phyloP scores from a whole-genome alignment of 2,329 filamentous ascomycete genomes.

The Colletotrichum coccodes region DNA sequence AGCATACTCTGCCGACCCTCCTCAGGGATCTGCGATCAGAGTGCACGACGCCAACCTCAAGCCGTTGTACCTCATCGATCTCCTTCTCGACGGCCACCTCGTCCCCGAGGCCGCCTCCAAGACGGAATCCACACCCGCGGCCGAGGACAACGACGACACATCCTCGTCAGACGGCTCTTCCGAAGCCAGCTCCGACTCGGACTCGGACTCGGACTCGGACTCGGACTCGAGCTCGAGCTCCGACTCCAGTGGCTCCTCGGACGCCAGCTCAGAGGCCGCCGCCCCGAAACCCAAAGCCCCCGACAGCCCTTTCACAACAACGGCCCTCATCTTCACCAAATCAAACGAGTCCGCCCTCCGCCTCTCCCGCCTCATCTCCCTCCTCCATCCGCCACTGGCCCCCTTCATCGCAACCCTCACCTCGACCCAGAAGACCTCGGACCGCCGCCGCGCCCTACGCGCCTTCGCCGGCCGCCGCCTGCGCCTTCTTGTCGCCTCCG shows the following conservation, averaged over 20 bases:
- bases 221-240: slow-evolving; percentile 28
- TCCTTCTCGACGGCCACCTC: slow-evolving; percentile 71
- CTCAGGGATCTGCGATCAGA: slow-evolving; percentile 75
- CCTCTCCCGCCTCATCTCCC: slow-evolving; percentile 79
- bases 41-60: slow-evolving; percentile 77
- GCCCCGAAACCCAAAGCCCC: slow-evolving; percentile 11
- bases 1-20: slow-evolving; percentile 68
- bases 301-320: slow-evolving; percentile 45
- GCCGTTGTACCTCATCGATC: slow-evolving; percentile 84
- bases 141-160: slow-evolving; percentile 39
- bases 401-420: slow-evolving; percentile 75
- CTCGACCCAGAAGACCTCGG: slow-evolving; percentile 79
- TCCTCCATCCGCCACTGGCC: slow-evolving; percentile 70
- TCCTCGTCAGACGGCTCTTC: slow-evolving; percentile 44
- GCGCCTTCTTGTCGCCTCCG: slow-evolving; percentile 86
- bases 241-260: slow-evolving; percentile 35
- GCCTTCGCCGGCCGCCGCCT: slow-evolving; percentile 72
- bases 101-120: slow-evolving; percentile 34
- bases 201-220: slow-evolving; percentile 47
- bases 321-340: slow-evolving; percentile 86
- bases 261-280: slow-evolving; percentile 28
- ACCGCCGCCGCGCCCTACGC: slow-evolving; percentile 73
- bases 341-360: slow-evolving; percentile 91
- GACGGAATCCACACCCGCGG: slow-evolving; percentile 11
- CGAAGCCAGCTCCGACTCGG: slow-evolving; percentile 41